Percentiles rank a stretch among this genome's conserved stretches.
Conservation (phyloP, 352 stramenopile genomes). For the Globisporangium perplexum region DNA sequence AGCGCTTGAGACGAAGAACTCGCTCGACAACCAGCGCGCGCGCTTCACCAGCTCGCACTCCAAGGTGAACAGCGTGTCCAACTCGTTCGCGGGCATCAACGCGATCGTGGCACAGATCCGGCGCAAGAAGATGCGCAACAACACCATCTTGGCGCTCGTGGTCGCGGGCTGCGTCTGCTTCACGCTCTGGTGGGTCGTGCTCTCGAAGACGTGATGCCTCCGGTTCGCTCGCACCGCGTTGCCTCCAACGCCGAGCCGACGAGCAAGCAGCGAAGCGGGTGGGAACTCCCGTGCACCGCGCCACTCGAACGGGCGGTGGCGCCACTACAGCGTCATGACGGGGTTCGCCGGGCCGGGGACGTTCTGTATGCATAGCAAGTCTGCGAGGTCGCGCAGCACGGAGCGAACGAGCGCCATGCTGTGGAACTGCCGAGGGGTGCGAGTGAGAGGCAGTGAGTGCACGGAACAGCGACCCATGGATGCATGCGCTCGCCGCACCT, state of each 20-base stretch:
- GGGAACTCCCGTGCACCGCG: too few species aligned
- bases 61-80: constrained; percentile 82
- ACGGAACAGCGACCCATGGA: too few species aligned
- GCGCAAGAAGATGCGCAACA: constrained; percentile 96
- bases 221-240: neutral
- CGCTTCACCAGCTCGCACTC: constrained; percentile 80
- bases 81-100: constrained; percentile 94
- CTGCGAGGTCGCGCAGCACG: constrained; percentile 36
- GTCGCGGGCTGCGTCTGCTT: constrained; percentile 96
- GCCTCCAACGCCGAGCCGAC: too few species aligned
- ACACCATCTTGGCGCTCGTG: constrained; percentile 94
- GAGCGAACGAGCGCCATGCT: constrained; percentile 42
- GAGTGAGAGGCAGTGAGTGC: neutral
- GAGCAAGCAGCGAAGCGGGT: too few species aligned
- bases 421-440: constrained; percentile 25
- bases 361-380: constrained; percentile 40
- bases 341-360: constrained; percentile 23
- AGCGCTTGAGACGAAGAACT: constrained; percentile 80
- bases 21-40: constrained; percentile 87
- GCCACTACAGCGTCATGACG: constrained; percentile 32
- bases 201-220: constrained; percentile 52
- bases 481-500: too few species aligned
- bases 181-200: constrained; percentile 93
- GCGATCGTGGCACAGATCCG: constrained; percentile 95
- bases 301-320: neutral